Conservation (phyloP, 148 eudicot genomes). For the Diospyros lotus region DNA sequence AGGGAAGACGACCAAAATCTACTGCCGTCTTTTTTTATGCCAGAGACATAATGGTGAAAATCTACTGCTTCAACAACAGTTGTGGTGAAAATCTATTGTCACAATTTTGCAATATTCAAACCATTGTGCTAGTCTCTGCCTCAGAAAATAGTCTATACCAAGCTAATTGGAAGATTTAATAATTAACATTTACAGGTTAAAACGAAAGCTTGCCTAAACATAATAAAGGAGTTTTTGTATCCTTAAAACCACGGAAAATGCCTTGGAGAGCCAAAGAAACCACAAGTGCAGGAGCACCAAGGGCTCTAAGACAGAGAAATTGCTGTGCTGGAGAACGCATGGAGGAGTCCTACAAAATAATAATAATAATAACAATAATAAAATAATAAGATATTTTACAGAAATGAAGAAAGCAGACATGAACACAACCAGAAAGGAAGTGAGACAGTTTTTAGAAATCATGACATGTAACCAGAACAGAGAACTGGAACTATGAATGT, state of each 20-base stretch:
- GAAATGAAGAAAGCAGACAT: background rate
- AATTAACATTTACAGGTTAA: slow-evolving; percentile 4
- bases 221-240: slow-evolving; percentile 88
- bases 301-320: slow-evolving; percentile 77
- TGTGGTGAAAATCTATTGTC: too few relatives aligned
- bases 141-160: too few relatives aligned
- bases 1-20: too few relatives aligned
- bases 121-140: too few relatives aligned
- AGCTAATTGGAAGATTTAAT: background rate
- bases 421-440: background rate
- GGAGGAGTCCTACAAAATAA: slow-evolving; percentile 55
- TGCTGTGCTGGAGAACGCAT: slow-evolving; percentile 71
- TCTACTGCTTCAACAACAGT: too few relatives aligned
- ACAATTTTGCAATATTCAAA: too few relatives aligned
- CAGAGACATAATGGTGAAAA: too few relatives aligned
- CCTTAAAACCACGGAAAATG: slow-evolving; percentile 93
- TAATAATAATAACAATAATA: background rate
- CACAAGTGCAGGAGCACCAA: slow-evolving; percentile 98
- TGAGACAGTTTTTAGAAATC: background rate
- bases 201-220: slow-evolving; percentile 66
- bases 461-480: background rate
- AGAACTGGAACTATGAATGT: background rate
- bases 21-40: too few relatives aligned
- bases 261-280: slow-evolving; percentile 96
- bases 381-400: background rate